These are phyloP conservation scores for Cylindrodendrum hubeiense DNA, from an alignment of 2,329 filamentous ascomycete species.

Conservation along the genomic window DNA sequence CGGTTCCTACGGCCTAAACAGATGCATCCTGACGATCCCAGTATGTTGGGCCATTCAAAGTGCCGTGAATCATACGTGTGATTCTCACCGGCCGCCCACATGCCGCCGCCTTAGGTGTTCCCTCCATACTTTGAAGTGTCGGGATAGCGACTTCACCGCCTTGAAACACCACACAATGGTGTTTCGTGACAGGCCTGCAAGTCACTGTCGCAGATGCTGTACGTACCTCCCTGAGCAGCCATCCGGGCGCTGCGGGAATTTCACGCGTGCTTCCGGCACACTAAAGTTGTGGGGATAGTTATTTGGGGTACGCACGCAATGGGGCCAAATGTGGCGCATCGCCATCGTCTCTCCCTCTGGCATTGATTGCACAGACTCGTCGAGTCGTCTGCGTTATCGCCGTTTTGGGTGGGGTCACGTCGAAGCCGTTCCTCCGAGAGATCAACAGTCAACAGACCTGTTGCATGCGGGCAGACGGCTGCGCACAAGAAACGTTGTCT, in stretches of 20 bases:
- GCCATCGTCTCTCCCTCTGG: neutral
- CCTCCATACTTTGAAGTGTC: neutral
- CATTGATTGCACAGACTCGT: slow-evolving; percentile 5
- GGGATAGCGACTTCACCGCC: slow-evolving; percentile 6
- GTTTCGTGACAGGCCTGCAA: slow-evolving; percentile 6
- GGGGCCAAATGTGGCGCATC: neutral
- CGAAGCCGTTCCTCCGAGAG: slow-evolving; percentile 12
- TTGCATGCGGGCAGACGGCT: slow-evolving; percentile 11
- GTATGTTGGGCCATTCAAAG: slow-evolving; percentile 7
- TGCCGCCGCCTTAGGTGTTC: slow-evolving; percentile 13
- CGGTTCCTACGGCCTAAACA: neutral
- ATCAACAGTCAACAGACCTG: neutral
- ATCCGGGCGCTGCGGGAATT: slow-evolving; percentile 13
- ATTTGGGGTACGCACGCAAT: slow-evolving; percentile 1
- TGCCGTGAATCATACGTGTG: slow-evolving; percentile 23
- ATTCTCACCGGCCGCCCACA: neutral
- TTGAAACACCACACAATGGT: neutral
- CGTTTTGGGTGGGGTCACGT: slow-evolving; percentile 8
- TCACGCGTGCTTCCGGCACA: slow-evolving; percentile 4
- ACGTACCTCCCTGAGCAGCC: neutral
- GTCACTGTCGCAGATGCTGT: neutral
- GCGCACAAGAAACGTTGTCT: slow-evolving; percentile 9
- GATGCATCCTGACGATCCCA: neutral
- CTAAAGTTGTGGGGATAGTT: slow-evolving; percentile 8
- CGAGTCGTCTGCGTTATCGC: slow-evolving; percentile 6